Evolutionary conservation across 106 monocot species (phyloP).

Genomic region (Phalaenopsis equestris): DNA sequence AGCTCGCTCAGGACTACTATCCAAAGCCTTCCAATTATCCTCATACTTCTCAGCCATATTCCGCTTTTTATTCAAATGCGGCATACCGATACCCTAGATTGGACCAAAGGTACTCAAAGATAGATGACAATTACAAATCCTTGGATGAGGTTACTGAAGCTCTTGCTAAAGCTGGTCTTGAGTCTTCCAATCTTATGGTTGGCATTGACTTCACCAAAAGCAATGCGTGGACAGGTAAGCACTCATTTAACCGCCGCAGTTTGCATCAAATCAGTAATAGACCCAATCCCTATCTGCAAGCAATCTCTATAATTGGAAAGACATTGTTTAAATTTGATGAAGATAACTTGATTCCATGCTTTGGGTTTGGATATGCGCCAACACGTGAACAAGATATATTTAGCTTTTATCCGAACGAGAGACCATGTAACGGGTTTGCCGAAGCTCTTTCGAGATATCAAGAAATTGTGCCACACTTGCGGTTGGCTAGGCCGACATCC

Average conservation of each 20-base stretch:
- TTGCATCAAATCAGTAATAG: constrained; percentile 61
- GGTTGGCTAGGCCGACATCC: constrained; percentile 67
- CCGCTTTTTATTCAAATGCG: constrained; percentile 1
- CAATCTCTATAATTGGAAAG: constrained; percentile 83
- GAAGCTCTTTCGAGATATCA: constrained; percentile 54
- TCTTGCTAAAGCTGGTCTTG: constrained; percentile 75
- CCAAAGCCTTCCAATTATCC: not conserved
- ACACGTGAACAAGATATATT: constrained; percentile 77
- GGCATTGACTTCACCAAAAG: constrained; percentile 98
- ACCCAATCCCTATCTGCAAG: constrained; percentile 86
- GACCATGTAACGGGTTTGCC: constrained; percentile 58
- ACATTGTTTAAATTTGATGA: constrained; percentile 85
- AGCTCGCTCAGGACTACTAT: not conserved
- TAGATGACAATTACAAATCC: constrained; percentile 66
- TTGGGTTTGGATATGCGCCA: constrained; percentile 87
- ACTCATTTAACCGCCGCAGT: constrained; percentile 59
- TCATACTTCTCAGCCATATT: constrained; percentile 8
- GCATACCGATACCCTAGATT: constrained; percentile 17
- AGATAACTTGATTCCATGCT: constrained; percentile 90
- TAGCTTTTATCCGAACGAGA: constrained; percentile 42
- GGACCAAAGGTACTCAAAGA: constrained; percentile 63
- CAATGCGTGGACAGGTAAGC: constrained; percentile 96
- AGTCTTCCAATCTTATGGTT: constrained; percentile 78
- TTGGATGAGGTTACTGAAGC: constrained; percentile 80
- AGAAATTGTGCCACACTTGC: constrained; percentile 48